These are phyloP conservation scores for Aphanomyces euteiches DNA, from an alignment of 352 stramenopile species.

Conservation along the genomic window DNA sequence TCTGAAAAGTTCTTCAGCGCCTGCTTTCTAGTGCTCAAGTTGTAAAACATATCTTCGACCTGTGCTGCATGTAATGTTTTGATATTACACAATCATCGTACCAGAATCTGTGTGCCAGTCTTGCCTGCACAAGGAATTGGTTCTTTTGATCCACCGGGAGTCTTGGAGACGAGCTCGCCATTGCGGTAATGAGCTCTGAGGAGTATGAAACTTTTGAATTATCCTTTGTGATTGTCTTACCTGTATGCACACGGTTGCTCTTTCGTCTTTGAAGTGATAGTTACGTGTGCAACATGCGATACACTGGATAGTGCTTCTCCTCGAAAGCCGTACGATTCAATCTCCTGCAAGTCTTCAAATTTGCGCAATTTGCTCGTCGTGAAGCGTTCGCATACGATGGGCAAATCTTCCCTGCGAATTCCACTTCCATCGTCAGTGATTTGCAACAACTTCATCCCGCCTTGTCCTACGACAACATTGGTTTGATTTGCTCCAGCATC, in stretches of 20 bases:
- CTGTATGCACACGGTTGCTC: constrained; percentile 77
- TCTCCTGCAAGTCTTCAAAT: constrained; percentile 93
- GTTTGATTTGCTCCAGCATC: constrained; percentile 91
- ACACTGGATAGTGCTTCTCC: constrained; percentile 98
- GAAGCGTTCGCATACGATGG: constrained; percentile 96
- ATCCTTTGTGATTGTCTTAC: constrained; percentile 32
- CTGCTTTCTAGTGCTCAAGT: constrained; percentile 91
- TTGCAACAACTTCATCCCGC: constrained; percentile 91
- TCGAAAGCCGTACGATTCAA: constrained; percentile 97
- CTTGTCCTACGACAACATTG: constrained; percentile 68
- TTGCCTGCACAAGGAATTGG: constrained; percentile 72
- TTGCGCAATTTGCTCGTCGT: constrained; percentile 95
- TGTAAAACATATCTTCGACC: constrained; percentile 99
- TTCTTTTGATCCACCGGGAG: constrained; percentile 56
- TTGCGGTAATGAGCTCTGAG: constrained; percentile 90
- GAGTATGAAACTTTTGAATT: not conserved
- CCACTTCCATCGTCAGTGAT: constrained; percentile 95
- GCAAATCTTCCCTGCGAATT: constrained; percentile 89
- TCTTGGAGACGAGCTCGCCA: constrained; percentile 78
- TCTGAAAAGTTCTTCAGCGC: constrained; percentile 91
- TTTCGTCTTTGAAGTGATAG: constrained; percentile 83
- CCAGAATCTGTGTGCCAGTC: constrained; percentile 75
- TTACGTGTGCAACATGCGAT: constrained; percentile 91
- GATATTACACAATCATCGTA: constrained; percentile 14
- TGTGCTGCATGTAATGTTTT: constrained; percentile 22